Evolutionary conservation across 495 filamentous ascomycete genomes (phyloP).

Genomic region (Penicillium antarcticum): DNA sequence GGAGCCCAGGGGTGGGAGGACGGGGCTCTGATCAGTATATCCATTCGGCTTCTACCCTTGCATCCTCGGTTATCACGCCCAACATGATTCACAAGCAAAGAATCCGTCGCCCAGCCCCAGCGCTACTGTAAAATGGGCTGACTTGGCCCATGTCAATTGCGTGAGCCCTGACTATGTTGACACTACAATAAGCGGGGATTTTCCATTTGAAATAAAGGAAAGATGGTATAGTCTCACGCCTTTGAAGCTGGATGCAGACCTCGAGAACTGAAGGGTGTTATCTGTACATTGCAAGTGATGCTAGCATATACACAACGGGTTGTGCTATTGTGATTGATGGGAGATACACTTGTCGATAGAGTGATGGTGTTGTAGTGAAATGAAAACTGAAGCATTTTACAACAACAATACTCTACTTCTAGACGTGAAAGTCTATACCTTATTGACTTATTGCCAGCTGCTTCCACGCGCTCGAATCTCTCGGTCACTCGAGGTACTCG

Average conservation of each 20-base stretch:
- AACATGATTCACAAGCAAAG: not conserved
- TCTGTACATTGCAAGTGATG: slow-evolving; percentile 74
- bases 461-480: too few relatives aligned
- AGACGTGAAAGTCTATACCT: too few relatives aligned
- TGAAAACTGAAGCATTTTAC: too few relatives aligned
- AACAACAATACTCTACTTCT: too few relatives aligned
- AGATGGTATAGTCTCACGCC: slow-evolving; percentile 47
- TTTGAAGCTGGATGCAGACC: slow-evolving; percentile 51
- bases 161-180: slow-evolving; percentile 81
- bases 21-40: too few relatives aligned
- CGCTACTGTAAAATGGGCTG: slow-evolving; percentile 66
- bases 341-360: slow-evolving; percentile 25
- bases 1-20: too few relatives aligned
- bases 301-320: slow-evolving; percentile 77
- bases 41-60: too few relatives aligned
- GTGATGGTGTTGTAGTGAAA: not conserved
- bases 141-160: slow-evolving; percentile 72
- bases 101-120: slow-evolving; percentile 2
- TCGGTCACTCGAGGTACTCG: too few relatives aligned
- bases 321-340: slow-evolving; percentile 67
- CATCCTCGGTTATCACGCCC: too few relatives aligned
- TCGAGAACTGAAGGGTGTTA: slow-evolving; percentile 79
- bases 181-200: slow-evolving; percentile 58
- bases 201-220: slow-evolving; percentile 10
- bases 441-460: too few relatives aligned